Percentiles rank a stretch among this genome's conserved stretches.
phyloP scores from a whole-genome alignment of 169 alveolate species.

The Cryptosporidium parvum region DNA sequence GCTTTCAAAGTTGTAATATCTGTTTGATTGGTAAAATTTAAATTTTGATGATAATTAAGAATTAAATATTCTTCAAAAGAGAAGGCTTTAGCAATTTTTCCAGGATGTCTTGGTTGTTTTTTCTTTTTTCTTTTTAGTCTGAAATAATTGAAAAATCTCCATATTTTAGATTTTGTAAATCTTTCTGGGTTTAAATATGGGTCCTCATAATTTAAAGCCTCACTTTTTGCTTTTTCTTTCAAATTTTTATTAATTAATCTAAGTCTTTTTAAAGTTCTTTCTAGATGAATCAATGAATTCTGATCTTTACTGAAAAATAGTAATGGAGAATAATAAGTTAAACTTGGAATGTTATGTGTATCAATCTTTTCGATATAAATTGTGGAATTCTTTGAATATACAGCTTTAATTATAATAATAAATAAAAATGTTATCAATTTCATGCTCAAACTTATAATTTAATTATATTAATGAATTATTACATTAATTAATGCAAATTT shows the following conservation, averaged over 20 bases:
- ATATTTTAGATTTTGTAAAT: slow-evolving; percentile 33
- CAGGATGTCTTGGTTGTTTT: slow-evolving; percentile 22
- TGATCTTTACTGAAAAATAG: slow-evolving; percentile 5
- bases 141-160: slow-evolving; percentile 45
- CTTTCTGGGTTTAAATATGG: slow-evolving; percentile 48
- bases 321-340: slow-evolving; percentile 17
- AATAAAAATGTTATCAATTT: background rate
- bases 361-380: background rate
- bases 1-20: background rate
- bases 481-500: background rate
- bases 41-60: slow-evolving; percentile 15
- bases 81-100: slow-evolving; percentile 3
- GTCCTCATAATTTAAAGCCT: slow-evolving; percentile 6
- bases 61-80: slow-evolving; percentile 57
- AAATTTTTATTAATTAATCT: slow-evolving; percentile 33
- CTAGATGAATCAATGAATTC: background rate
- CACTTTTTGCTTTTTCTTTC: slow-evolving; percentile 13
- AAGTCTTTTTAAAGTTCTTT: slow-evolving; percentile 20
- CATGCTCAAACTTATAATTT: background rate
- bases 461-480: no score
- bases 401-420: background rate
- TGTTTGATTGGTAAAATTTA: background rate
- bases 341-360: background rate
- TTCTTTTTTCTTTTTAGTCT: slow-evolving; percentile 11
- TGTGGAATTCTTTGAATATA: background rate